These are phyloP conservation scores for Vigna hirtella DNA, from an alignment of 306 rosid genomes.

Conservation along the genomic window DNA sequence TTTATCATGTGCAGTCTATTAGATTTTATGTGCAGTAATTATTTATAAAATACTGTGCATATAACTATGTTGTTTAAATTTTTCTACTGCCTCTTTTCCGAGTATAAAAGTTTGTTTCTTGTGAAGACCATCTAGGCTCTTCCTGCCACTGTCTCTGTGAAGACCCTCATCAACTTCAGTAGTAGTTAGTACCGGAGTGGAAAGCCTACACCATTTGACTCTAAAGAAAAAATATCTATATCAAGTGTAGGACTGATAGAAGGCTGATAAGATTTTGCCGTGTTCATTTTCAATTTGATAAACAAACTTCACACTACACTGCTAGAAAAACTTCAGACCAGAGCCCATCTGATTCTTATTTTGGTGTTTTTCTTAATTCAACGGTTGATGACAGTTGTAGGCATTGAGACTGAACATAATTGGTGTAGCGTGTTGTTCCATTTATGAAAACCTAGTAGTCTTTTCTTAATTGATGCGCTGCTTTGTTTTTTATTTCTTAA, in stretches of 20 bases:
- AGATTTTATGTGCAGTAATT: constrained; percentile 8
- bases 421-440: background rate
- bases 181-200: background rate
- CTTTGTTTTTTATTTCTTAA: background rate
- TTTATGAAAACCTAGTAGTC: constrained; percentile 35
- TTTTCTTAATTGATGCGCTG: background rate
- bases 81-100: too few species aligned
- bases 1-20: constrained; percentile 3
- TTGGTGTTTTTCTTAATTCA: constrained; percentile 12
- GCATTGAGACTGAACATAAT: constrained; percentile 6
- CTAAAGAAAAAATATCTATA: background rate
- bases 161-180: background rate
- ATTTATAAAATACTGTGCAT: background rate
- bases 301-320: background rate
- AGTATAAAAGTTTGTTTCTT: background rate
- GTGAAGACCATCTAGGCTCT: background rate
- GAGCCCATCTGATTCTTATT: constrained; percentile 26
- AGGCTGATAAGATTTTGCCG: background rate
- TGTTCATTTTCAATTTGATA: constrained; percentile 15
- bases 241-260: background rate
- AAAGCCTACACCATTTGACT: background rate
- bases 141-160: too few species aligned
- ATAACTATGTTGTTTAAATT: background rate
- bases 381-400: background rate
- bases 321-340: constrained; percentile 2